Evolutionary conservation across 2,329 filamentous ascomycete genomes (phyloP), one percentile per base, ranked within the genome.

Genomic region (Chaetomiaceae sp.): DNA sequence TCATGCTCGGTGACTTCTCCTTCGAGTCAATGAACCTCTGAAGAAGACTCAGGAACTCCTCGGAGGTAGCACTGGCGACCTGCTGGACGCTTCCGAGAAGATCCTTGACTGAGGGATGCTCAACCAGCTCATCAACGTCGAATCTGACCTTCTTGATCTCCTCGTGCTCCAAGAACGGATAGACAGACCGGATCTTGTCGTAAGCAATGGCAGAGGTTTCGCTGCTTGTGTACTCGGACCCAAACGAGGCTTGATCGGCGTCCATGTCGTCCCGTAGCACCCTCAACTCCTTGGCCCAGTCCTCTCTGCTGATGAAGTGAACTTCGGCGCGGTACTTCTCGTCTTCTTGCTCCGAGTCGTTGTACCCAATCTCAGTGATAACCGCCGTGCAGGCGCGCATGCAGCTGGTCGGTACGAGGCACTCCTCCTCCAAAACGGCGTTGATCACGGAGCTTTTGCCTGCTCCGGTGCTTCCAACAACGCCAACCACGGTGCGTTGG

Each of bases 401-500:
- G 62, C 81, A 81, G 46, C 63, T 70, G 0, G 70, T 72, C 0
- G 68, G 71, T 0, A 72, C 55, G 6, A 73, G 58, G 74, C 72
- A 71, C 57, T 85, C 80, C 59, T 85, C 79, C 27, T 84, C 80
- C 0, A 85, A 69, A 31, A 86, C 62, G 0, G 82, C 82, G 60
- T 85, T 86, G 64, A 86, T 83, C 0, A 85, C 69, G 1, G 78
- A 81, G 19, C 75, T 81, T 61, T 86, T 87, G 0, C 83, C 83
- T 1, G 79, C 76, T 0, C 82, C 82, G 0, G 83, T 85, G 50
- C 77, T 80, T 1, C 82, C 83, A 3, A 83, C 75, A 1, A 86
- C 77, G 6, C 81, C 82, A 17, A 85, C 71, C 0, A 84, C 71
- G 1, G 73, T 74, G 23, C 65, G 68, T 2, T 61, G 62, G 19